phyloP scores from a whole-genome alignment of 345 rosid genomes.

The Viola odorata region DNA sequence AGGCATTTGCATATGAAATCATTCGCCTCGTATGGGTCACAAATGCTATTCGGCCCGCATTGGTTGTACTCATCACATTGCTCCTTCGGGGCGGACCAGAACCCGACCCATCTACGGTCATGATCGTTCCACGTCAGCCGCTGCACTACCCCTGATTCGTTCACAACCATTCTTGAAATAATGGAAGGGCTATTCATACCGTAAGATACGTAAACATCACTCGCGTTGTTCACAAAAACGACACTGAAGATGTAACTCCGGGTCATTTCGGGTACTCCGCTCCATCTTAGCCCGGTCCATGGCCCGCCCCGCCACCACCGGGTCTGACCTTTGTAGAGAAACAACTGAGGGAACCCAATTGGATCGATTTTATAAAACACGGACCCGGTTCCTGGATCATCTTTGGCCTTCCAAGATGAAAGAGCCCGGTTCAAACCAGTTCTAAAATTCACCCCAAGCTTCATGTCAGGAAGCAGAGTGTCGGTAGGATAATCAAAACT shows the following conservation, averaged over 20 bases:
- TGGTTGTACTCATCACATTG: constrained; percentile 49
- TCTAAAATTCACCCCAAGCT: constrained; percentile 16
- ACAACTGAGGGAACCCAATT: constrained; percentile 42
- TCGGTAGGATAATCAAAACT: constrained; percentile 34
- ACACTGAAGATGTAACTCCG: constrained; percentile 26
- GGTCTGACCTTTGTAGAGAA: constrained; percentile 31
- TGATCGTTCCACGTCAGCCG: constrained; percentile 45
- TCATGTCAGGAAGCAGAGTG: constrained; percentile 24
- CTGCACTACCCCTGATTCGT: constrained; percentile 41
- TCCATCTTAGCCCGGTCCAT: constrained; percentile 63
- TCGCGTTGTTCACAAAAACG: constrained; percentile 18
- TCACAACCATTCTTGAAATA: constrained; percentile 42
- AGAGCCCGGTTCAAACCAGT: constrained; percentile 13
- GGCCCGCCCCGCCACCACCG: constrained; percentile 49
- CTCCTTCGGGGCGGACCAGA: constrained; percentile 55
- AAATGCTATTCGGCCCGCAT: constrained; percentile 57
- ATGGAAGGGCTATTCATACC: constrained; percentile 23
- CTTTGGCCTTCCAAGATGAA: constrained; percentile 28
- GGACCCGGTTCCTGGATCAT: constrained; percentile 22
- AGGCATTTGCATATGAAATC: constrained; percentile 56
- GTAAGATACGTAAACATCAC: constrained; percentile 36
- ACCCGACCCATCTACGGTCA: constrained; percentile 38
- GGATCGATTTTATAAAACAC: constrained; percentile 13
- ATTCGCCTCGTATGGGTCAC: constrained; percentile 33
- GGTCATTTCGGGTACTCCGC: constrained; percentile 61